These are phyloP conservation scores for Mortierella sp. DNA, from an alignment of 371 early-diverging fungal genomes.

Conservation along the genomic window DNA sequence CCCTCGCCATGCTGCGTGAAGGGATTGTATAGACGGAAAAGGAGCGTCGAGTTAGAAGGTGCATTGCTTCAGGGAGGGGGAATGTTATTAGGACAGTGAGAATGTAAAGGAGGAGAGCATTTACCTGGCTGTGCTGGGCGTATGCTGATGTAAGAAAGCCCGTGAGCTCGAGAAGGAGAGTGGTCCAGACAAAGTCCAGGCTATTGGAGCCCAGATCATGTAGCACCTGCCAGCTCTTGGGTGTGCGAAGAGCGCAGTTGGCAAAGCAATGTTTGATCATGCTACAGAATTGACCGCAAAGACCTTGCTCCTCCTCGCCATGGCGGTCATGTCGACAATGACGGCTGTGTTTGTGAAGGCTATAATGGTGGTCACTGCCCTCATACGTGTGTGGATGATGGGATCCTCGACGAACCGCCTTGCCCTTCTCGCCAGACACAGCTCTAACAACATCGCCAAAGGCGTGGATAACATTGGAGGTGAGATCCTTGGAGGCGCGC, in stretches of 20 bases:
- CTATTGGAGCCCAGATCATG: conserved; percentile 42
- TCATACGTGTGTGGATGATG: neutral
- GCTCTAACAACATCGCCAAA: conserved; percentile 9
- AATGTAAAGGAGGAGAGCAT: neutral
- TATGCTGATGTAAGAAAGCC: conserved; percentile 25
- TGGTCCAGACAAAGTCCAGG: conserved; percentile 43
- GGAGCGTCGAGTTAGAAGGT: too few relatives aligned
- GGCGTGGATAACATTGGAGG: conserved; percentile 9
- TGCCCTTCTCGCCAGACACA: neutral
- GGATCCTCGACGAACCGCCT: neutral
- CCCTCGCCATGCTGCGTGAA: conserved; percentile 3
- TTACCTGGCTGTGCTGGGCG: conserved; percentile 16
- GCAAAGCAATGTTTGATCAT: conserved; percentile 27
- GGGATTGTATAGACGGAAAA: too few relatives aligned
- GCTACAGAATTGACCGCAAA: neutral
- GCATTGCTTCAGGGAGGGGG: too few relatives aligned
- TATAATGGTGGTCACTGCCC: conserved; percentile 1
- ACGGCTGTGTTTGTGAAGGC: neutral
- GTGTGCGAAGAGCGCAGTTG: conserved; percentile 20
- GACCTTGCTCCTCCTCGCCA: neutral
- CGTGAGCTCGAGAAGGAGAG: conserved; percentile 33
- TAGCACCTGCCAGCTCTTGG: conserved; percentile 18
- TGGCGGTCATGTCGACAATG: conserved; percentile 3
- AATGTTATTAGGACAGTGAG: too few relatives aligned
- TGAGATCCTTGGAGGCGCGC: conserved; percentile 23